Evolutionary conservation across 306 rosid genomes (phyloP).

Genomic region (Astragalus membranaceus): DNA sequence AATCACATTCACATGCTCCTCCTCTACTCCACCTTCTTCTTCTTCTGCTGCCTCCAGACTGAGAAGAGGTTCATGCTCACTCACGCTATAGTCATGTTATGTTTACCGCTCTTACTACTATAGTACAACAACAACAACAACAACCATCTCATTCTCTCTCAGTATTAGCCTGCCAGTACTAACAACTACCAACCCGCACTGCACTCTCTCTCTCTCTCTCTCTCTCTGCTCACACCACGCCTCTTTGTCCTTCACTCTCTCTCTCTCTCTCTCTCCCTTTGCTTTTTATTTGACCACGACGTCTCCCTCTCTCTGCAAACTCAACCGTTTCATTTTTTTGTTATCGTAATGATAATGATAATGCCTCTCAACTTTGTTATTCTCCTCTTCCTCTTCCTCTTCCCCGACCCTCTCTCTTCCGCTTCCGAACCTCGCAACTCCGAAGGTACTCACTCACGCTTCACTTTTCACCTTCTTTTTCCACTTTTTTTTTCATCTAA

Average conservation of each 20-base stretch:
- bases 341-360: conserved; percentile 23
- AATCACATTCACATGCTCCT: background rate
- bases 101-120: background rate
- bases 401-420: conserved; percentile 29
- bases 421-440: conserved; percentile 86
- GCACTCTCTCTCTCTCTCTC: too few relatives aligned
- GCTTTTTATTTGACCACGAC: background rate
- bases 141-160: too few relatives aligned
- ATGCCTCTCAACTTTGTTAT: conserved; percentile 12
- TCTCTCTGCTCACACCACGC: background rate
- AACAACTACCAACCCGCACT: too few relatives aligned
- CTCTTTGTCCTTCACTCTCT: background rate
- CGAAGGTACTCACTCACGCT: conserved; percentile 45
- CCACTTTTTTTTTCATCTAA: background rate
- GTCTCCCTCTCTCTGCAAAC: background rate
- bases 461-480: background rate
- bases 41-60: too few relatives aligned
- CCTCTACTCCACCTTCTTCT: background rate
- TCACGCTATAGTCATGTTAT: background rate
- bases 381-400: conserved; percentile 14
- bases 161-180: too few relatives aligned
- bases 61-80: too few relatives aligned
- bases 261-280: conserved; percentile 3
- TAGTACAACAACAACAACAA: background rate
- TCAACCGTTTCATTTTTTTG: background rate